Base-by-base conservation (phyloP, 805 yeast species). In the Yamadazyma endophytica region DNA sequence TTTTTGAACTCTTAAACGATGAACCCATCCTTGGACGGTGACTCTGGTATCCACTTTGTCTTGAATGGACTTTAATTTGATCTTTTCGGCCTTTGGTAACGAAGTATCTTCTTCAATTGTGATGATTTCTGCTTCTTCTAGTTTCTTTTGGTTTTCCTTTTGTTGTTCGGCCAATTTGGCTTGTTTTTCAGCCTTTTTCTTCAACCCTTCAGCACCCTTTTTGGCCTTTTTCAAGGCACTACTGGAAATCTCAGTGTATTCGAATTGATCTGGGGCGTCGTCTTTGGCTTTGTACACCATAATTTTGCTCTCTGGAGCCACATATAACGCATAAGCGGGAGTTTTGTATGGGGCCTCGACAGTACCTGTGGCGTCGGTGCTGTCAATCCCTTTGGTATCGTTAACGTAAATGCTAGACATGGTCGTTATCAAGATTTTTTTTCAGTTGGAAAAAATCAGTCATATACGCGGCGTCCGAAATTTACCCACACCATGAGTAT, bases 211-310 rank as follows among this genome's bases (percentile, higher is more conserved):
- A 35, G 83, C 92, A 38, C 96, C 97, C 60, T 92, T 92, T 61
- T 85, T 86, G 48, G 97, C 97, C 65, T 90, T 92, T 68, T 92
- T 92, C 54, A 90, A 65, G 5, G 96, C 97, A 32, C 94, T 79
- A 4, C 96, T 87, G 12, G 88, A 70, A 53, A 94, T 89, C 49
- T 82, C 90, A 45, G 66, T 74, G 54, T 74, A 90, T 18, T 61
- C 78, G 24, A 71, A 75, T 42, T 64, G 68, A 23, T 56, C 61
- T n/a, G n/a, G n/a, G 6, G 53, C 36, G 29, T 73, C 82, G 40
- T 75, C 86, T 23, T 64, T 64, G 45, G 73, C 73, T 49, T 79
- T 81, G 61, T 68, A 77, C 23, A 82, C 74, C 26, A 73, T 64
- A 22, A 83, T 53, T 49, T 75, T 76, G 37, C 79, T 70, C 59